A percentile compares a stretch with the other conserved stretches of the same genome.
Conservation (phyloP, 2,329 filamentous ascomycete species). For the Diatrype stigma region DNA sequence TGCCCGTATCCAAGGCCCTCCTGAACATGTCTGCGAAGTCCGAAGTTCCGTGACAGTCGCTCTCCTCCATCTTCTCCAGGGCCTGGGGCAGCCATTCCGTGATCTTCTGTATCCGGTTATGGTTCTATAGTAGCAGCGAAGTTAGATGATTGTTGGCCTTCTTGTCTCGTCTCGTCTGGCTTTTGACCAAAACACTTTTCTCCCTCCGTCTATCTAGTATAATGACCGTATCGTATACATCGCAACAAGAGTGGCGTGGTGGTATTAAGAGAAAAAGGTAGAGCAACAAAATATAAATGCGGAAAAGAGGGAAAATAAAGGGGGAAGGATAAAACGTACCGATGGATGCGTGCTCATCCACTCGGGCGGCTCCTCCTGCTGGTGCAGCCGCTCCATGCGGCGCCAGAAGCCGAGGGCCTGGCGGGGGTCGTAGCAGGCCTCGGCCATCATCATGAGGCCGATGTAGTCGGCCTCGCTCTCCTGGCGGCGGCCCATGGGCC, state of each 20-base stretch:
- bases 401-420: conserved; percentile 64
- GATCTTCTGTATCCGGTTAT: conserved; percentile 62
- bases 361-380: conserved; percentile 55
- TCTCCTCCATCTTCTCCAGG: conserved; percentile 47
- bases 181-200: too few species aligned
- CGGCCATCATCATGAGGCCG: conserved; percentile 77
- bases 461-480: conserved; percentile 79
- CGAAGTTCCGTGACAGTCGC: conserved; percentile 49
- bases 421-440: conserved; percentile 70
- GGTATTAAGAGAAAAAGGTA: too few species aligned
- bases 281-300: too few species aligned
- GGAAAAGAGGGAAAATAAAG: background rate
- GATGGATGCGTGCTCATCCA: conserved; percentile 75
- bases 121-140: conserved; percentile 39
- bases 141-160: background rate
- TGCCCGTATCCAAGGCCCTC: conserved; percentile 38
- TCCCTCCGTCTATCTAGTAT: too few species aligned
- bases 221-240: too few species aligned
- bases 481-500: conserved; percentile 66
- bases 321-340: conserved; percentile 36
- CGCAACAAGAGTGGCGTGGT: too few species aligned
- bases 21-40: conserved; percentile 51
- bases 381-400: conserved; percentile 56
- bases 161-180: background rate
- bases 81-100: conserved; percentile 58